Base-by-base conservation (phyloP, 1,284 basidiomycete species). In the Ustilago lituana region DNA sequence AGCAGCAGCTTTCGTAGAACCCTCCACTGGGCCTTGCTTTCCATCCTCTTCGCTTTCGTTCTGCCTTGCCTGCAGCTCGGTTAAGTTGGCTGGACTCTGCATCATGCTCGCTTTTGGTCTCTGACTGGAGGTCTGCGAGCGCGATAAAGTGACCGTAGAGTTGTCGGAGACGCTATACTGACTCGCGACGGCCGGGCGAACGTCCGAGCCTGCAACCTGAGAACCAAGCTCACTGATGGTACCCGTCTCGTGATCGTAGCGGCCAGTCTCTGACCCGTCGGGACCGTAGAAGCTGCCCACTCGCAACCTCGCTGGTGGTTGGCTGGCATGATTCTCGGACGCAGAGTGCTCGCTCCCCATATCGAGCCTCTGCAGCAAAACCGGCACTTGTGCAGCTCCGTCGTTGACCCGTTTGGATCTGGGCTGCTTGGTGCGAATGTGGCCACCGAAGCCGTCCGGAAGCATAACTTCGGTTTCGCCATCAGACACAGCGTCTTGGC, bases 361-460 rank as follows among this genome's bases (percentile, higher is more conserved):
- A 15, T 62, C 62, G 33, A 69, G 57, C 1, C 57, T 44, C 2
- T 55, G 44, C 12, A 62, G 58, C 14, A 51, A 62, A 5, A 48
- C 33, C 2, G 54, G 57, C 4, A 31, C 38, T 14, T 51, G 36
- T 22, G 43, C 43, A 6, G 55, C 6, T 14, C 15, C 44, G 14
- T 32, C 23, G 8, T 38, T 33, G 19, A 24, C 22, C 12, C 26
- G 20, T 22, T 43, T 49, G 22, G 50, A 39, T 32, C 59, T 31
- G 7, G 59, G 46, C 46, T 59, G 59, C 32, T 54, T 65, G 26
- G 38, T 26, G 22, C 70, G 60, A 3, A 39, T 51, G 29, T 71
- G 69, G n/a, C 73, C 73, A 14, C 75, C 75, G 22, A 77, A 77
- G 19, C 75, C 75, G 31, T 77, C 75, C 0, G 75, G 66, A 4